These are phyloP conservation scores for Cryptococcus sp. DNA, from an alignment of 1,284 basidiomycete genomes.

Conservation along the genomic window DNA sequence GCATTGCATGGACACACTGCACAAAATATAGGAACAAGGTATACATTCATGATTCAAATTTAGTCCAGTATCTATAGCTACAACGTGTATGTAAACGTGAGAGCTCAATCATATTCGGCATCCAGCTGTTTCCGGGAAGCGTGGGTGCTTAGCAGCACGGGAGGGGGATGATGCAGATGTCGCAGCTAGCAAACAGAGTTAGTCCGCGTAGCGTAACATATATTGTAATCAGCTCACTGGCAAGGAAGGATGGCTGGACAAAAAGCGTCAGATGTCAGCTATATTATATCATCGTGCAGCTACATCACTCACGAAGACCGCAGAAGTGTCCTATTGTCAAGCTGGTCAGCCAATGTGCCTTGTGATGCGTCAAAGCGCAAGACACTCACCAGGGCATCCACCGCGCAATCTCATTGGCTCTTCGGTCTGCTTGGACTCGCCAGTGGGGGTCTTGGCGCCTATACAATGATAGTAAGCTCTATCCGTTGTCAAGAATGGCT, in stretches of 20 bases:
- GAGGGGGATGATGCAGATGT: slow-evolving; percentile 50
- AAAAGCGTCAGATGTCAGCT: slow-evolving; percentile 6
- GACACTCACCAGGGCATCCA: slow-evolving; percentile 43
- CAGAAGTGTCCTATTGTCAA: slow-evolving; percentile 33
- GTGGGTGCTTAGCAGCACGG: slow-evolving; percentile 39
- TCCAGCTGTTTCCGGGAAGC: neutral
- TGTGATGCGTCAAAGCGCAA: neutral
- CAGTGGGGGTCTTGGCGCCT: slow-evolving; percentile 3
- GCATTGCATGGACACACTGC: too few relatives aligned
- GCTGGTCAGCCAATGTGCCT: slow-evolving; percentile 2
- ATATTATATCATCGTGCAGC: neutral
- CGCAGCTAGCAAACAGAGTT: slow-evolving; percentile 20
- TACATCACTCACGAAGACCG: slow-evolving; percentile 40
- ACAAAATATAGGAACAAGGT: too few relatives aligned
- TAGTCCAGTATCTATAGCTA: too few relatives aligned
- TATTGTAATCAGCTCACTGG: slow-evolving; percentile 25
- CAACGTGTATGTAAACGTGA: too few relatives aligned
- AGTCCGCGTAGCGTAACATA: neutral
- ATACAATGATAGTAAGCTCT: neutral
- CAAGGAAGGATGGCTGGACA: slow-evolving; percentile 46
- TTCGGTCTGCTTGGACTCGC: slow-evolving; percentile 22
- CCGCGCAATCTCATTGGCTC: slow-evolving; percentile 44
- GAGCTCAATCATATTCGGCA: neutral
- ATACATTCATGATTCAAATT: too few relatives aligned
- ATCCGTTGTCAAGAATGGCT: neutral